Evolutionary conservation across 192 early-diverging fungal species (phyloP).

Genomic region (Ambispora gerdemannii): DNA sequence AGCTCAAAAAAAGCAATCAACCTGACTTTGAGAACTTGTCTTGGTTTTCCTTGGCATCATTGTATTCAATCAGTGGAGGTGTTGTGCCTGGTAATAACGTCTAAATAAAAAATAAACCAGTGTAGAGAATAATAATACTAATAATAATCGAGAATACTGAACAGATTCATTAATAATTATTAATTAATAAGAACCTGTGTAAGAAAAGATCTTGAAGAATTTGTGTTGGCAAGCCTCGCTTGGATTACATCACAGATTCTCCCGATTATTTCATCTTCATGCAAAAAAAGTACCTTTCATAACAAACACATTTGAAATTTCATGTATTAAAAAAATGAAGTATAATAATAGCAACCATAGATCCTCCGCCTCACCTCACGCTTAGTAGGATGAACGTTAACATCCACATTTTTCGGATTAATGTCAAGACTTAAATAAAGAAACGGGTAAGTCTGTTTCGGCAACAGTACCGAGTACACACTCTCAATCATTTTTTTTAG

Average conservation of each 20-base stretch:
- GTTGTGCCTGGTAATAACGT: constrained; percentile 36
- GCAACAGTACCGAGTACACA: constrained; percentile 75
- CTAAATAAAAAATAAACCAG: too few species aligned
- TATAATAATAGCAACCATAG: too few species aligned
- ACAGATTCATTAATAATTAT: not conserved
- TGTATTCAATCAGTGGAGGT: not conserved
- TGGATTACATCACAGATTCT: constrained; percentile 68
- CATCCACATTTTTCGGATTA: constrained; percentile 87
- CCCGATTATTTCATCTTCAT: constrained; percentile 81
- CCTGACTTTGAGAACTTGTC: not conserved
- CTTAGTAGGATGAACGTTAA: constrained; percentile 98
- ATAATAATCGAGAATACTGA: not conserved
- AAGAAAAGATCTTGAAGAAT: constrained; percentile 69
- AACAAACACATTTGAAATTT: too few species aligned
- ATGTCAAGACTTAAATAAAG: constrained; percentile 88
- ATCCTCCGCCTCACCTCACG: constrained; percentile 63
- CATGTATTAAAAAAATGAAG: too few species aligned
- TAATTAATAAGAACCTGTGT: constrained; percentile 53
- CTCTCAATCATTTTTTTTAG: constrained; percentile 80
- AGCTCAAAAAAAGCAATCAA: not conserved
- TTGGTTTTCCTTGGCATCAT: constrained; percentile 4
- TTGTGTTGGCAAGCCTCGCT: constrained; percentile 62
- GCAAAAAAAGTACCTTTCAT: constrained; percentile 79
- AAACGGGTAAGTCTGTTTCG: constrained; percentile 87
- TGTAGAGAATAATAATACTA: too few species aligned